Base-by-base conservation (phyloP, 2,329 filamentous ascomycete genomes). In the Exserohilum rostratum region DNA sequence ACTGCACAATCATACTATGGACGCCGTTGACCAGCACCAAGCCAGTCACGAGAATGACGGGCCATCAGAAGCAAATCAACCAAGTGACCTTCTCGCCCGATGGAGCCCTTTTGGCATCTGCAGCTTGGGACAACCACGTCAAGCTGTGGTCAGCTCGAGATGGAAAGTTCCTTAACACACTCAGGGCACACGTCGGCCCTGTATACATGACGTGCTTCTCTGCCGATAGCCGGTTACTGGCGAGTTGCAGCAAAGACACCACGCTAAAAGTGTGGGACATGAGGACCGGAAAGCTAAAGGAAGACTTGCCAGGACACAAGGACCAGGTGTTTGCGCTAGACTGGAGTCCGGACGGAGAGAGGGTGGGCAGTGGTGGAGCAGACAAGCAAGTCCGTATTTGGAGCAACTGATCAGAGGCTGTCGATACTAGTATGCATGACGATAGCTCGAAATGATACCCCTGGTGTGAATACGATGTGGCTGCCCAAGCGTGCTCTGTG, bases 1-100 rank as follows among this genome's bases (percentile, higher is more conserved):
- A 99, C 75, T 96, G 93, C 74, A 96, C 93, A 5, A 93, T 99
- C 84, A 96, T 92, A 72, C 83, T 99, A 6, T 99, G 93, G 93
- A 90, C 96, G 56, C 93, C 93, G 0, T 82, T 87, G 9, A 72
- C 62, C 30, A 87, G 88, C 3, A 90, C 82, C 6, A 97, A 98
- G 74, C 93, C 93, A 0, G 80, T 98, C 3, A 89, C 90, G n/a
- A 83, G 92, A 30, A 84, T 98, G 77, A 78, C 91, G n/a, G 95
- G 95, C 2, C 95, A 99, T 70, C 91, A 97, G 74, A 98, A 98
- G 78, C 90, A 93, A 71, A 93, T 98, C 64, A 97, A 98, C 74
- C 90, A 97, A 72, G 93, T 98, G 43, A 90, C 88, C 0, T 98
- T 98, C 77, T 96, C 91, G 0, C 92, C 93, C 0, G 93, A 98